phyloP scores from a whole-genome alignment of 768 basidiomycete genomes.

The Lenzites betulinus region DNA sequence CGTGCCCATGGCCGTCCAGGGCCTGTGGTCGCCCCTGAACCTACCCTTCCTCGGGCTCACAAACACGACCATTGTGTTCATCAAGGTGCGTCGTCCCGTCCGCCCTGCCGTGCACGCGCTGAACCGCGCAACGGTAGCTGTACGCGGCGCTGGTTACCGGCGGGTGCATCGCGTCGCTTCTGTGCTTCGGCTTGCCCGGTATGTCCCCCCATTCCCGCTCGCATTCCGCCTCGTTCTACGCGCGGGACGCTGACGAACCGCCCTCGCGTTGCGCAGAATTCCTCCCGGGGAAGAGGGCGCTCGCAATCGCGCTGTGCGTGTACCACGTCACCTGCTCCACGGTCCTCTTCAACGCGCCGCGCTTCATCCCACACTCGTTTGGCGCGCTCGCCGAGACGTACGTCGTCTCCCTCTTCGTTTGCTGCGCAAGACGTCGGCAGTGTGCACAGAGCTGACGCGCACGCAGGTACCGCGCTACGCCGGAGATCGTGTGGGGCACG shows the following conservation, averaged over 20 bases:
- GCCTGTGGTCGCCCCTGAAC: constrained; percentile 59
- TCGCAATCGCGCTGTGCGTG: constrained; percentile 73
- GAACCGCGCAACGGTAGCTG: constrained; percentile 44
- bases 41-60: constrained; percentile 81
- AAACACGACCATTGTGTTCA: constrained; percentile 75
- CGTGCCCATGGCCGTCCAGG: constrained; percentile 75
- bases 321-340: constrained; percentile 79
- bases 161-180: constrained; percentile 59
- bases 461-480: constrained; percentile 60
- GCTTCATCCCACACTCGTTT: constrained; percentile 77
- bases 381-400: constrained; percentile 63
- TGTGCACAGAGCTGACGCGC: background rate
- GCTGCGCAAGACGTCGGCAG: too few relatives aligned
- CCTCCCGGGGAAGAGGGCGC: constrained; percentile 80
- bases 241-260: background rate
- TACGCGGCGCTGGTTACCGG: constrained; percentile 65
- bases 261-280: constrained; percentile 52
- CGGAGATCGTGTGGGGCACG: constrained; percentile 73
- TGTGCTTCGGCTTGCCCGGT: constrained; percentile 78
- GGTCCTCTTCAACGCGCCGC: constrained; percentile 70
- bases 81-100: constrained; percentile 56
- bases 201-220: constrained; percentile 24
- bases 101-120: too few relatives aligned
- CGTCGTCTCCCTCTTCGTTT: constrained; percentile 31
- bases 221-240: background rate